Evolutionary conservation across 306 rosid genomes (phyloP).

Genomic region (Begonia loranthoides): DNA sequence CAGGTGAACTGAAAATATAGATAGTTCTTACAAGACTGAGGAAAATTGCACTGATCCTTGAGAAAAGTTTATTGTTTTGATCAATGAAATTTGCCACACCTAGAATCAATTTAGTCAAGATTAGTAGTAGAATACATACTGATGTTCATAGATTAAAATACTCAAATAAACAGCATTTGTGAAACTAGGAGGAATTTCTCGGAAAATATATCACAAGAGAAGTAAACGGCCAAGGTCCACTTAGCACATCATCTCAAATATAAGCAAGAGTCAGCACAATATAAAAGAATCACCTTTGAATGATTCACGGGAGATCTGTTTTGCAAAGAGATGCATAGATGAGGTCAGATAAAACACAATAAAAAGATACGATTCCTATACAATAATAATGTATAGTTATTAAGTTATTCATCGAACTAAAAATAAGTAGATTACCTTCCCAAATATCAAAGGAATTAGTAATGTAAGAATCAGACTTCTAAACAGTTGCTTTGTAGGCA

Average conservation of each 20-base stretch:
- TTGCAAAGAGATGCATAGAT: no score
- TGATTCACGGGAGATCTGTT: background rate
- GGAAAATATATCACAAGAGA: no score
- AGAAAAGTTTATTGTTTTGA: conserved; percentile 49
- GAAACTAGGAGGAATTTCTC: no score
- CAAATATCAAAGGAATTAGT: conserved; percentile 66
- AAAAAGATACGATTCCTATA: no score
- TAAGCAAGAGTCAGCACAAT: no score
- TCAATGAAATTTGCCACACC: conserved; percentile 71
- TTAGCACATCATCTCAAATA: no score
- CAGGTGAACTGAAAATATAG: background rate
- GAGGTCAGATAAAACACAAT: no score
- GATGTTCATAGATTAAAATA: background rate
- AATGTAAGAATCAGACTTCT: conserved; percentile 62
- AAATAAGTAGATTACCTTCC: conserved; percentile 53
- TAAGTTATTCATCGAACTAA: no score
- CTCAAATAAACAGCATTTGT: background rate
- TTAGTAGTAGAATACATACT: background rate
- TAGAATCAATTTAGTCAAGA: conserved; percentile 21
- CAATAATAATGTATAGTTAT: no score
- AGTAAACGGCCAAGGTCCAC: no score
- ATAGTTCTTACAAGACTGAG: conserved; percentile 57
- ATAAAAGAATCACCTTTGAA: background rate
- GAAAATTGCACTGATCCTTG: conserved; percentile 52
- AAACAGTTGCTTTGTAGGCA: conserved; percentile 73